phyloP scores from a whole-genome alignment of 192 early-diverging fungal species.

The Podila horticola region DNA sequence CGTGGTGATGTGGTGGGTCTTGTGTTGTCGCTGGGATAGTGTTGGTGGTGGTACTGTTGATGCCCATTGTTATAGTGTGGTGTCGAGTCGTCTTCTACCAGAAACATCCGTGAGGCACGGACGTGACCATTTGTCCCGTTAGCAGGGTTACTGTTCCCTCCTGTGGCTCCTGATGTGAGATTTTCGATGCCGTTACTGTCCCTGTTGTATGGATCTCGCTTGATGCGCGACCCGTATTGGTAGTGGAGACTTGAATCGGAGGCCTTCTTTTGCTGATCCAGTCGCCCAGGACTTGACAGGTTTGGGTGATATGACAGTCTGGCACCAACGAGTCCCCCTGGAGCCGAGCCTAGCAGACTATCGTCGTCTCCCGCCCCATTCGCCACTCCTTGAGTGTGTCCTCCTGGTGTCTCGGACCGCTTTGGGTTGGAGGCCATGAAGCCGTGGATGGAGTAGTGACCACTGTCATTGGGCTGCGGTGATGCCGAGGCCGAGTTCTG shows the following conservation, averaged over 20 bases:
- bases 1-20: constrained; percentile 7
- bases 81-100: no score
- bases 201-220: constrained; percentile 4
- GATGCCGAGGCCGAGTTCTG: constrained; percentile 4
- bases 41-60: not conserved
- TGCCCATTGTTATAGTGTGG: not conserved
- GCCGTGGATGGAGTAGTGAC: constrained; percentile 46
- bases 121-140: no score
- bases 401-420: constrained; percentile 2
- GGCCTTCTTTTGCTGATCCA: constrained; percentile 35
- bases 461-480: constrained; percentile 37
- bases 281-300: constrained; percentile 34
- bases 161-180: not conserved
- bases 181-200: not conserved
- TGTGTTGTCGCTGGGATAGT: not conserved
- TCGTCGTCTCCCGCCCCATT: not conserved
- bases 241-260: constrained; percentile 33
- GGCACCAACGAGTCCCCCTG: constrained; percentile 15
- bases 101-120: no score
- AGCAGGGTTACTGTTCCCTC: not conserved
- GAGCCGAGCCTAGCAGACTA: not conserved
- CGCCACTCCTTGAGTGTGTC: not conserved
- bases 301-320: constrained; percentile 24
- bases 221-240: constrained; percentile 23
- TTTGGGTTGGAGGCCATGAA: constrained; percentile 18